Base-by-base conservation (phyloP, 2,329 filamentous ascomycete genomes). In the Colletotrichum limetticola region DNA sequence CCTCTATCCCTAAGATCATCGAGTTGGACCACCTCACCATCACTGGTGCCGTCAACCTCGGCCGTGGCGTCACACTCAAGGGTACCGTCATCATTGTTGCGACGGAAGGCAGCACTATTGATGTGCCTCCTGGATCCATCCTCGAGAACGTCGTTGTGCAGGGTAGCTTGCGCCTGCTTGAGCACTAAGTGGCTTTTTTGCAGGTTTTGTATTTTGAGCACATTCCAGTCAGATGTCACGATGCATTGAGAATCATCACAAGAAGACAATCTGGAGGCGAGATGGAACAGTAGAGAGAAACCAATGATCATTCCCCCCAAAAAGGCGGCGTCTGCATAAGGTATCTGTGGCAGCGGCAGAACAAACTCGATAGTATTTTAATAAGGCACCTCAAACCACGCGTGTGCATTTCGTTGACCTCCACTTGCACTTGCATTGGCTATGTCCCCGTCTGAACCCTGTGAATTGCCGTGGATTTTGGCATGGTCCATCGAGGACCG, bases 111-210 rank as follows among this genome's bases (percentile, higher is more conserved):
- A 95, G 94, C 88, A 99, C 97, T 76, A 99, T 99, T 80, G 97
- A 99, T 83, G 93, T 99, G 79, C 97, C 97, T 66, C 96, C 97
- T 24, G 97, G 97, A 82, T 98, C 95, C 24, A 94, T 99, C 79
- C 90, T 99, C 72, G 97, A 99, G 90, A 99, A 99, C 86, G 97
- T 98, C 16, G 97, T 99, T 64, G 97, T 99, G 71, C 97, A 99
- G 90, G 97, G 97, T 81, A 98, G 95, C 85, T 90, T 99, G 90
- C 90, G 91, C 80, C 84, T 92, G 78, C 85, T 92, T 76, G 91
- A 92, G 86, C 91, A 92, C 82, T 92, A 90, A 79, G 78, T 14
- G 26, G 62, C 55, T 70, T 49, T 22, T 26, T 35, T 19, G 55
- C 19, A 16, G 16, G 30, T 30, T 60, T 72, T 72, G 66, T 72